phyloP scores from a whole-genome alignment of 768 basidiomycete species.

The Nevesoporus exiguus region DNA sequence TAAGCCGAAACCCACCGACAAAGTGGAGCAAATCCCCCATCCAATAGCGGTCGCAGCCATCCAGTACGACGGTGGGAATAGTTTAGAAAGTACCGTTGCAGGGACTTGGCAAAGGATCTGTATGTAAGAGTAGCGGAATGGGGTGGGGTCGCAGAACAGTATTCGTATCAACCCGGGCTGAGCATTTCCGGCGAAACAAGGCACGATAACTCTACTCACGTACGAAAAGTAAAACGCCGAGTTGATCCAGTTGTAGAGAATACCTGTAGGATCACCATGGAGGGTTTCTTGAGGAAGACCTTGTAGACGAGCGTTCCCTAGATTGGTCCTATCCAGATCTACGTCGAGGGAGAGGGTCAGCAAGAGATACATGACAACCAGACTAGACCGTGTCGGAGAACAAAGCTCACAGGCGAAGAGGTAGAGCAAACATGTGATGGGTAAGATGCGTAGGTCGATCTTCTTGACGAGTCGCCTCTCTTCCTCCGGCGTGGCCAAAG shows the following conservation, averaged over 20 bases:
- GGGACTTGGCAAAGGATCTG: constrained; percentile 73
- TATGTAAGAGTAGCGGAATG: not conserved
- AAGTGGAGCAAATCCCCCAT: constrained; percentile 73
- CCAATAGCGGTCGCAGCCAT: constrained; percentile 62
- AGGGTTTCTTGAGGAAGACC: constrained; percentile 66
- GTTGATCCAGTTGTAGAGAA: constrained; percentile 69
- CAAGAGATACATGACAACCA: not conserved
- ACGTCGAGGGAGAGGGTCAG: not conserved
- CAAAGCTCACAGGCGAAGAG: constrained; percentile 62
- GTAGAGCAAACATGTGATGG: constrained; percentile 69
- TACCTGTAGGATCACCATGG: constrained; percentile 61
- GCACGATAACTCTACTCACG: constrained; percentile 35
- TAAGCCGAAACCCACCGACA: constrained; percentile 47
- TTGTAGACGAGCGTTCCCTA: constrained; percentile 77
- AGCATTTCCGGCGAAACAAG: not conserved
- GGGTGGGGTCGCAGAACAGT: not conserved
- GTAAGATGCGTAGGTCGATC: constrained; percentile 35
- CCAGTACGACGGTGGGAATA: constrained; percentile 66
- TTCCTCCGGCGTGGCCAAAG: constrained; percentile 31
- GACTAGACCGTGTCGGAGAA: not conserved
- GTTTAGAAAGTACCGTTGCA: constrained; percentile 60
- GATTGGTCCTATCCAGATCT: constrained; percentile 69
- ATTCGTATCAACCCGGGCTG: not conserved
- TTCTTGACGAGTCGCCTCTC: constrained; percentile 38
- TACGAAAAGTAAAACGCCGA: constrained; percentile 80